Conservation (phyloP, 768 basidiomycete species). For the Exsudoporus frostii region DNA sequence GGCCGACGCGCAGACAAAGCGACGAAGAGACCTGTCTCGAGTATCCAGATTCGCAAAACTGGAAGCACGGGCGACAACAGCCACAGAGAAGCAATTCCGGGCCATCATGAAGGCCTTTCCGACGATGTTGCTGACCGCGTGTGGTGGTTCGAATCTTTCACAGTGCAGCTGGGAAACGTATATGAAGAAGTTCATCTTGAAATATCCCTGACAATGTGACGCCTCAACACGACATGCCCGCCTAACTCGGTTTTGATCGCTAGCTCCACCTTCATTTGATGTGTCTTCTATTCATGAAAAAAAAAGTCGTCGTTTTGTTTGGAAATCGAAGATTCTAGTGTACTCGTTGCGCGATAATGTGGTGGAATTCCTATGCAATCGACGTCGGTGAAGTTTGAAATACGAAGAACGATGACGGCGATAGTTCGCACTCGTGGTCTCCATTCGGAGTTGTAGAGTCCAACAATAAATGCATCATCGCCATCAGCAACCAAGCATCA, state of each 20-base stretch:
- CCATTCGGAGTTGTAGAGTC: neutral
- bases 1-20: slow-evolving; percentile 29
- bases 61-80: slow-evolving; percentile 20
- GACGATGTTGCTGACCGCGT: slow-evolving; percentile 35
- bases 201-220: slow-evolving; percentile 48
- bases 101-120: slow-evolving; percentile 35
- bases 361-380: slow-evolving; percentile 1
- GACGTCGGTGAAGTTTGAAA: neutral
- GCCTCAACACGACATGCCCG: neutral
- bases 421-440: slow-evolving; percentile 5
- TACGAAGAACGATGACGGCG: slow-evolving; percentile 1
- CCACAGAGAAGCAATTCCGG: slow-evolving; percentile 23
- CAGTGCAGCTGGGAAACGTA: slow-evolving; percentile 57
- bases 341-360: neutral
- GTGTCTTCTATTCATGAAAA: slow-evolving; percentile 3
- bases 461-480: neutral
- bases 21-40: slow-evolving; percentile 9
- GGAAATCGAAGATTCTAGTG: slow-evolving; percentile 4
- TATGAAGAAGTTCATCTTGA: slow-evolving; percentile 63
- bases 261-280: slow-evolving; percentile 2
- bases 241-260: neutral
- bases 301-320: slow-evolving; percentile 20
- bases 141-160: slow-evolving; percentile 46
- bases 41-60: slow-evolving; percentile 4
- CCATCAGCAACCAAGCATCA: slow-evolving; percentile 4